A percentile compares a stretch with the other conserved stretches of the same genome.
These are phyloP conservation scores for Eimeria nieschulzi DNA, from an alignment of 169 alveolate genomes.

Conservation along the genomic window DNA sequence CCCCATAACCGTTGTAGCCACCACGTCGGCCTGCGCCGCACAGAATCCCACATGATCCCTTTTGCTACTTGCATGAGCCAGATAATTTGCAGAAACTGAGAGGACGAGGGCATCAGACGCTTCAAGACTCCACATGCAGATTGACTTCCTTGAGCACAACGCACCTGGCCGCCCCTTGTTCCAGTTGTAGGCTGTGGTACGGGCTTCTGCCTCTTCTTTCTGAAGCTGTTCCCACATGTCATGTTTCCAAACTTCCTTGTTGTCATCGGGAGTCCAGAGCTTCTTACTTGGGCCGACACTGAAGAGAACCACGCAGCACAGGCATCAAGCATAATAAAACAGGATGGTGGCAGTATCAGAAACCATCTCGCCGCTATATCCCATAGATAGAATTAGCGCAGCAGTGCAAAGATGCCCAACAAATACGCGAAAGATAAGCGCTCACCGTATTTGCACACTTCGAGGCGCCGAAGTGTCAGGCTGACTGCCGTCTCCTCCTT, in stretches of 20 bases:
- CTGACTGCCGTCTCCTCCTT: not conserved
- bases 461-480: conserved; percentile 6
- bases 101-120: too few species aligned
- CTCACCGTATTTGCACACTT: conserved; percentile 33
- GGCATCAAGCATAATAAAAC: not conserved
- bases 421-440: not conserved
- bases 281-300: conserved; percentile 45
- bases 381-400: not conserved
- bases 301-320: not conserved
- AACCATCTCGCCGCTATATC: not conserved
- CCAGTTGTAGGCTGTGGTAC: not conserved
- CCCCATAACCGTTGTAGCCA: not conserved
- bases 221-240: conserved; percentile 52
- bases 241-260: conserved; percentile 51
- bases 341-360: not conserved
- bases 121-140: too few species aligned
- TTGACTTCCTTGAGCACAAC: not conserved
- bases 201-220: conserved; percentile 43
- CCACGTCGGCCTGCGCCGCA: conserved; percentile 37
- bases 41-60: not conserved
- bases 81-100: too few species aligned
- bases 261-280: conserved; percentile 61
- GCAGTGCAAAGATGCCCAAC: not conserved
- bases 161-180: conserved; percentile 6
- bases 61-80: too few species aligned